phyloP scores from a whole-genome alignment of 495 filamentous ascomycete species.

The Viridothelium virens region DNA sequence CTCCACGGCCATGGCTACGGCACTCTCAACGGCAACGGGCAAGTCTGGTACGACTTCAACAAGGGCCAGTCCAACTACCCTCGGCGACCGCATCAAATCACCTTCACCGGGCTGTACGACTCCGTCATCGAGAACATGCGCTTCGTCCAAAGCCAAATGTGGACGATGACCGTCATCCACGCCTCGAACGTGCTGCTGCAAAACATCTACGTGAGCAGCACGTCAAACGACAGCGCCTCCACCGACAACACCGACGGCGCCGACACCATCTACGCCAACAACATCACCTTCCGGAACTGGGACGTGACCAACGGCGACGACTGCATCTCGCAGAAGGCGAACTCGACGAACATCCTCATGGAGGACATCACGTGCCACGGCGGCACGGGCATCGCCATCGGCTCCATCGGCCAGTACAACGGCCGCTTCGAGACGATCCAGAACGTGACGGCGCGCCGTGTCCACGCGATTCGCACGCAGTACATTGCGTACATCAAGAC shows the following conservation, averaged over 20 bases:
- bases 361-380: conserved; percentile 19
- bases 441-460: conserved; percentile 31
- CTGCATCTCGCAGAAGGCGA: conserved; percentile 27
- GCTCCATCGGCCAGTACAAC: conserved; percentile 43
- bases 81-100: conserved; percentile 41
- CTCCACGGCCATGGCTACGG: conserved; percentile 37
- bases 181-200: conserved; percentile 35
- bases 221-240: conserved; percentile 1
- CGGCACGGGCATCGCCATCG: conserved; percentile 36
- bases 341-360: conserved; percentile 23
- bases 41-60: conserved; percentile 40
- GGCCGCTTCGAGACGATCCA: conserved; percentile 38
- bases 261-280: conserved; percentile 17
- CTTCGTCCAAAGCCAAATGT: conserved; percentile 43
- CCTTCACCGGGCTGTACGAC: conserved; percentile 36
- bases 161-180: conserved; percentile 38
- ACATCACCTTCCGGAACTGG: conserved; percentile 25
- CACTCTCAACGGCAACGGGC: conserved; percentile 44
- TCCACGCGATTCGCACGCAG: conserved; percentile 32
- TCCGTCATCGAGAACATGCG: conserved; percentile 31
- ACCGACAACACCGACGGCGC: conserved; percentile 16
- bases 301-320: conserved; percentile 27
- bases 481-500: conserved; percentile 33
- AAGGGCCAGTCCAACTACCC: conserved; percentile 38
- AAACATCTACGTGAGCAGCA: conserved; percentile 42